These are phyloP conservation scores for Malus fusca DNA, from an alignment of 306 rosid genomes.

Conservation along the genomic window DNA sequence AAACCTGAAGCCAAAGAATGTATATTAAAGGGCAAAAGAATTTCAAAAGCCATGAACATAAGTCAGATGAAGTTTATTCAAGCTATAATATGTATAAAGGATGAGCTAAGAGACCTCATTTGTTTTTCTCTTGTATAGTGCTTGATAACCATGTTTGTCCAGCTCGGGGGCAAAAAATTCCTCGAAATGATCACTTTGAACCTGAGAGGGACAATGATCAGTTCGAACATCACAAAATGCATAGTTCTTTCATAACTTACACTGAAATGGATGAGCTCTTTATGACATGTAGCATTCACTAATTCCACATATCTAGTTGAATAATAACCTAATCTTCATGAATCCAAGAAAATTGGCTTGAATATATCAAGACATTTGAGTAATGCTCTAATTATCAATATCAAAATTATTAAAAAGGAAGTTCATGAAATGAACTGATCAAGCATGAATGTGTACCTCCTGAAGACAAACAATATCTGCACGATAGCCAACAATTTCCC, in stretches of 20 bases:
- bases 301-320: not conserved
- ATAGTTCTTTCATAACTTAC: not conserved
- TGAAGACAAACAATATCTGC: constrained; percentile 97
- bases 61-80: not conserved
- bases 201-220: constrained; percentile 37
- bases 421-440: constrained; percentile 6
- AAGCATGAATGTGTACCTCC: constrained; percentile 55
- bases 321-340: not conserved
- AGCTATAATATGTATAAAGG: not conserved
- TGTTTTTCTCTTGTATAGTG: constrained; percentile 83
- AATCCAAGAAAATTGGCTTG: not conserved
- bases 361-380: not conserved
- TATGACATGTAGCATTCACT: not conserved
- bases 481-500: constrained; percentile 90
- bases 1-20: constrained; percentile 45
- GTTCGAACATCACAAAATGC: not conserved
- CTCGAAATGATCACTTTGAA: constrained; percentile 85
- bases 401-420: constrained; percentile 7
- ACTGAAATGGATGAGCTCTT: not conserved
- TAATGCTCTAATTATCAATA: not conserved
- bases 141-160: constrained; percentile 87
- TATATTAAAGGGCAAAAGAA: constrained; percentile 6
- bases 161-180: constrained; percentile 89
- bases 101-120: constrained; percentile 53
- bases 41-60: not conserved